Evolutionary conservation across 2,329 filamentous ascomycete genomes (phyloP).

Genomic region (Penicillium sp.): DNA sequence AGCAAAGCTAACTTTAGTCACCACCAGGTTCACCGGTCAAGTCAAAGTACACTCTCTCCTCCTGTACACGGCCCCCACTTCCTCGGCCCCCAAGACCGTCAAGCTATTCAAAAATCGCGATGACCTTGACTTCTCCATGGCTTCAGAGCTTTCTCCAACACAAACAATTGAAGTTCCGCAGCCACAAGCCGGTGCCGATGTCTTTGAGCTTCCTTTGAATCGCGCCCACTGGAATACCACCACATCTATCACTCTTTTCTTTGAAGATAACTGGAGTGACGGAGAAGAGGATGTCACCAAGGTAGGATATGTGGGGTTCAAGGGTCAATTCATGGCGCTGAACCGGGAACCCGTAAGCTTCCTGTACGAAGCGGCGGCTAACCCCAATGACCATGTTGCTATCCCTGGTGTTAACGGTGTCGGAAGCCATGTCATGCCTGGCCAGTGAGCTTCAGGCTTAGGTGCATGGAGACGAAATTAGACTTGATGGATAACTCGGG

Average conservation of each 20-base stretch:
- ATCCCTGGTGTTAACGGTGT: conserved; percentile 45
- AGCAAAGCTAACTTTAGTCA: conserved; percentile 3
- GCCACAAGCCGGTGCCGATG: conserved; percentile 58
- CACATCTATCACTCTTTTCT: conserved; percentile 80
- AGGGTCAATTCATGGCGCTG: conserved; percentile 87
- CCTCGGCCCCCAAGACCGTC: conserved; percentile 74
- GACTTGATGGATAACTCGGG: background rate
- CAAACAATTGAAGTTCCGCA: conserved; percentile 77
- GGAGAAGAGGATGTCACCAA: conserved; percentile 78
- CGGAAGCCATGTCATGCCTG: conserved; percentile 42
- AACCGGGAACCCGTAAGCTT: conserved; percentile 82
- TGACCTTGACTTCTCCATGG: conserved; percentile 79
- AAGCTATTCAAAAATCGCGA: conserved; percentile 86
- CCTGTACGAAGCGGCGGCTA: conserved; percentile 89
- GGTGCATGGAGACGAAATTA: background rate
- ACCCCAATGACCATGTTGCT: conserved; percentile 76
- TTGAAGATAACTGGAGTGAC: conserved; percentile 84
- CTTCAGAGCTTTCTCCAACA: conserved; percentile 67
- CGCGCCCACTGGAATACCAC: conserved; percentile 86
- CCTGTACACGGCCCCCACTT: conserved; percentile 72
- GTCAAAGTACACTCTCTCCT: conserved; percentile 89
- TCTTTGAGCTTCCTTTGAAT: conserved; percentile 86
- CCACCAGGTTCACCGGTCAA: conserved; percentile 79
- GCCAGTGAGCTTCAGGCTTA: conserved; percentile 31
- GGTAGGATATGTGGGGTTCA: conserved; percentile 84